Evolutionary conservation across 2,329 filamentous ascomycete species (phyloP), one percentile per base, ranked within the genome.

Genomic region (Helicocarpus griseus): DNA sequence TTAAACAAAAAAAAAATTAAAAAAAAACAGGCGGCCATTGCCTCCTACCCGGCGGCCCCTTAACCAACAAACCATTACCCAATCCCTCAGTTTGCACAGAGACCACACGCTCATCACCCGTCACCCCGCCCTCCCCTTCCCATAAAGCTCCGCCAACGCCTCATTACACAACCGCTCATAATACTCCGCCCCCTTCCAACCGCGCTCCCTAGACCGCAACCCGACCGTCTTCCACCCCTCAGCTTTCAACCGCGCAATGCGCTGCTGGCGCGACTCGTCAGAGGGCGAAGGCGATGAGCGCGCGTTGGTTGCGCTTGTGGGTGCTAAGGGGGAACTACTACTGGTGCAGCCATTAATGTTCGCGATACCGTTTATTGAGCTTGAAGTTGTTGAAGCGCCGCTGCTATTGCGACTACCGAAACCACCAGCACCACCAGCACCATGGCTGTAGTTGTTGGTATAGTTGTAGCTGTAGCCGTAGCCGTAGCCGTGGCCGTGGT

Each of bases 171-270:
- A 60, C 5, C 60, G 57, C 45, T 65, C 58, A 53, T 73, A 73
- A 49, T 69, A 68, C 26, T 61, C 60, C 13, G 58, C 50, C 1
- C 65, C 68, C 50, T 70, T 71, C 64, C 68, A 70, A 2, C 61
- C 60, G 19, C 64, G 60, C n/a, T 53, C 52, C 19, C 54, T 44
- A 3, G 63, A 62, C 21, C 57, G 63, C 45, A 71, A 53, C 3
- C 70, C 68, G 31, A 71, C 64, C 3, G 64, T 68, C 29, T 57
- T 60, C 69, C 69, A 73, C 11, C 64, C 63, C 11, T 64, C 64
- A 2, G 61, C 54, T 2, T 64, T 63, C 24, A 73, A 53, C 21
- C 69, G 61, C 3, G 48, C 49, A 49, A 70, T 70, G 8, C 65
- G 60, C 53, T 66, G 61, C 48, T 60, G 54, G 52, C 61, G 66